A percentile compares a stretch with the other conserved stretches of the same genome.
These are phyloP conservation scores for Corrigiola litoralis DNA, from an alignment of 179 eudicot genomes.

Conservation along the genomic window DNA sequence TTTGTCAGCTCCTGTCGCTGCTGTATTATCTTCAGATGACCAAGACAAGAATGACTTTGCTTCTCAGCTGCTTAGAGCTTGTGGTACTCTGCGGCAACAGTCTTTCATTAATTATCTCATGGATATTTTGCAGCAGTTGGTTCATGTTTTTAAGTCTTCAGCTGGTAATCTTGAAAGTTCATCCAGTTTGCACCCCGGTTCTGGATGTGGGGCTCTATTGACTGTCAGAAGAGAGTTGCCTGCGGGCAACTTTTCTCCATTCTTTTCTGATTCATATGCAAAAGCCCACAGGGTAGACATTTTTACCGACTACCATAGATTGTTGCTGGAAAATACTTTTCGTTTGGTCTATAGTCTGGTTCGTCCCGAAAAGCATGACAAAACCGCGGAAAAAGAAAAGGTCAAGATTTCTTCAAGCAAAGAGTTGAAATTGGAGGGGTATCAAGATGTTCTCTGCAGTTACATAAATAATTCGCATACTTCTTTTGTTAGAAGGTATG, in stretches of 20 bases:
- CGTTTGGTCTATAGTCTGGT: slow-evolving; percentile 89
- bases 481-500: slow-evolving; percentile 85
- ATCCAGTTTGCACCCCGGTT: slow-evolving; percentile 58
- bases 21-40: slow-evolving; percentile 46
- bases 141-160: slow-evolving; percentile 81
- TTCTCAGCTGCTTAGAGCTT: slow-evolving; percentile 78
- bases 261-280: slow-evolving; percentile 97
- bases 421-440: slow-evolving; percentile 94
- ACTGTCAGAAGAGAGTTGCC: slow-evolving; percentile 94
- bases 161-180: slow-evolving; percentile 52
- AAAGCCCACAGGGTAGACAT: slow-evolving; percentile 83
- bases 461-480: slow-evolving; percentile 93
- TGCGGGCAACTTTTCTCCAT: slow-evolving; percentile 95
- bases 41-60: slow-evolving; percentile 78
- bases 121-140: slow-evolving; percentile 98
- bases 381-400: slow-evolving; percentile 83
- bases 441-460: slow-evolving; percentile 99
- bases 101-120: slow-evolving; percentile 82
- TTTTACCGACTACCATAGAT: slow-evolving; percentile 92
- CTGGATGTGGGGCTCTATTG: slow-evolving; percentile 92
- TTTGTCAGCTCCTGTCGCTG: slow-evolving; percentile 32
- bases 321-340: slow-evolving; percentile 87
- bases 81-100: slow-evolving; percentile 88
- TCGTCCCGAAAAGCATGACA: slow-evolving; percentile 98
- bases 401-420: slow-evolving; percentile 61